phyloP scores from a whole-genome alignment of 352 stramenopile species.

The Globisporangium megalacanthum region DNA sequence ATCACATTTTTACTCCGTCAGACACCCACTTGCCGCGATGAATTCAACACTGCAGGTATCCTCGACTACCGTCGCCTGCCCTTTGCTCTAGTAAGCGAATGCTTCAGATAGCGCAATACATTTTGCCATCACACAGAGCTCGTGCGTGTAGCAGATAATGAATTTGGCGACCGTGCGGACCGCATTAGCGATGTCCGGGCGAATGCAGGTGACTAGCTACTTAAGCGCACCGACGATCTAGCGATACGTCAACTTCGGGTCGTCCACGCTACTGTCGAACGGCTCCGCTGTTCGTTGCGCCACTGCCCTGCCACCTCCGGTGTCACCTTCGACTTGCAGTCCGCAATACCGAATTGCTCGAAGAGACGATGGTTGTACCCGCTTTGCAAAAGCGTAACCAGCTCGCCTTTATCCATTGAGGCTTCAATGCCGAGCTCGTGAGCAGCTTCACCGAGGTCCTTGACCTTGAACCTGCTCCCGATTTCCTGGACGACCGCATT shows the following conservation, averaged over 20 bases:
- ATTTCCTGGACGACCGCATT: too few species aligned
- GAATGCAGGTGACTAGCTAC: background rate
- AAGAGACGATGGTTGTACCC: too few species aligned
- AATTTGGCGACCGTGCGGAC: background rate
- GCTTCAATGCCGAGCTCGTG: background rate
- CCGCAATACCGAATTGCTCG: too few species aligned
- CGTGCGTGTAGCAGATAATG: background rate
- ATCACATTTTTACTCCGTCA: slow-evolving; percentile 44
- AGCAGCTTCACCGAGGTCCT: too few species aligned
- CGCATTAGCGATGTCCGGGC: background rate
- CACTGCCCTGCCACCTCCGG: too few species aligned
- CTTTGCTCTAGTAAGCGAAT: background rate
- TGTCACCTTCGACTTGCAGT: too few species aligned
- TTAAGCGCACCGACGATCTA: background rate
- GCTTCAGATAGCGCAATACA: background rate
- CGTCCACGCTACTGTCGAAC: too few species aligned
- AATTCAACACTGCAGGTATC: background rate
- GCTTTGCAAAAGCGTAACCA: too few species aligned
- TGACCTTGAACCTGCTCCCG: too few species aligned
- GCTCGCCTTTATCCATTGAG: too few species aligned
- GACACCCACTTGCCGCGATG: slow-evolving; percentile 36
- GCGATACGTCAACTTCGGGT: background rate
- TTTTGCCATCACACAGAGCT: background rate
- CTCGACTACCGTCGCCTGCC: background rate
- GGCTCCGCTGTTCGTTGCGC: too few species aligned